phyloP scores from a whole-genome alignment of 371 early-diverging fungal genomes.

The Haplosporangium sp. region DNA sequence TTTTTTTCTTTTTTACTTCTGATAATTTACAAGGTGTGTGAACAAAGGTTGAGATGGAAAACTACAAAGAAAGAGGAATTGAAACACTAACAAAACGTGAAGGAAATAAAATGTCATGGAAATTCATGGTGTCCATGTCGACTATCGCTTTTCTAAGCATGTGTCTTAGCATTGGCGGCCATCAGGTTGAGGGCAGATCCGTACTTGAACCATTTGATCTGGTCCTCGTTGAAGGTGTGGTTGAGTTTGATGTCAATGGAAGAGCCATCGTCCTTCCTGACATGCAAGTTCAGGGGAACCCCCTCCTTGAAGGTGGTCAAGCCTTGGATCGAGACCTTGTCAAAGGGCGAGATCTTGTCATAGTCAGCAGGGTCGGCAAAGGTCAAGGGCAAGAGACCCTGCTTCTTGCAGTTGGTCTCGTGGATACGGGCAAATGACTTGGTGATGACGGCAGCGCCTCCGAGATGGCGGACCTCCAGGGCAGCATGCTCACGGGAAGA shows the following conservation, averaged over 20 bases:
- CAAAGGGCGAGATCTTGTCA: conserved; percentile 81
- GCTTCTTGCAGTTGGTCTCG: conserved; percentile 99
- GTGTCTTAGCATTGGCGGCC: conserved; percentile 58
- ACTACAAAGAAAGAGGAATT: not conserved
- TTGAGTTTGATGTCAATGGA: conserved; percentile 85
- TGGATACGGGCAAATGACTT: conserved; percentile 98
- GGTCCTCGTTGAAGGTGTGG: conserved; percentile 96
- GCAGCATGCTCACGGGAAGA: conserved; percentile 97
- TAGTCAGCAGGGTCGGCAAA: conserved; percentile 92
- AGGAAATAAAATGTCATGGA: not conserved
- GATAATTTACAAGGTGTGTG: no score
- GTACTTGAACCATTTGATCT: conserved; percentile 97
- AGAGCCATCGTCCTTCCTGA: conserved; percentile 77
- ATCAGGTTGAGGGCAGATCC: conserved; percentile 93
- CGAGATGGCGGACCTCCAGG: conserved; percentile 89
- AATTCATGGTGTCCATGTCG: not conserved
- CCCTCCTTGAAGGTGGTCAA: conserved; percentile 76
- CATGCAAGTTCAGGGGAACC: conserved; percentile 78
- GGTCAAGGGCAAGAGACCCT: conserved; percentile 96
- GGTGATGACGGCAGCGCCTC: conserved; percentile 87
- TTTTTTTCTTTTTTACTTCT: no score
- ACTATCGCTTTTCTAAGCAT: conserved; percentile 16
- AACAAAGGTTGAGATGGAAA: no score
- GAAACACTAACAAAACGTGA: not conserved
- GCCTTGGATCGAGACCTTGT: conserved; percentile 82